These are phyloP conservation scores for Blastocystis hominis DNA, from an alignment of 352 stramenopile species.

Conservation along the genomic window DNA sequence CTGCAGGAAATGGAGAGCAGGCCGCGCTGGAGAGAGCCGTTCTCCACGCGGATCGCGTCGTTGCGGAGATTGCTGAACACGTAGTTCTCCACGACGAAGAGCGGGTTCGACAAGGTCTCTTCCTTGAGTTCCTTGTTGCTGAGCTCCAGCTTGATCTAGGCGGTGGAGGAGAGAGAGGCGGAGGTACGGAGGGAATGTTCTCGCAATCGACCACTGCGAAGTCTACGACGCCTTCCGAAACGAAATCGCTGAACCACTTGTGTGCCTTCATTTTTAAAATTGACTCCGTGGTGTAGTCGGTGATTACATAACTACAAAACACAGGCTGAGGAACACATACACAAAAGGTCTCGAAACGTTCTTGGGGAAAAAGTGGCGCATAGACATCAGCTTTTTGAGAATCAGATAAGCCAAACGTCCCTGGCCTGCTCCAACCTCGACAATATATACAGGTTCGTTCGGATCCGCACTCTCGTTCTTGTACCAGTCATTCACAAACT, in stretches of 20 bases:
- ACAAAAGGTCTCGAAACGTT: constrained; percentile 37
- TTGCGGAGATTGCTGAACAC: constrained; percentile 53
- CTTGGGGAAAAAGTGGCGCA: constrained; percentile 30
- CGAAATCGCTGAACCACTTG: constrained; percentile 29
- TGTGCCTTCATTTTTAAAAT: constrained; percentile 45
- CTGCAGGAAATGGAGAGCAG: constrained; percentile 4
- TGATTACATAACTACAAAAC: constrained; percentile 44
- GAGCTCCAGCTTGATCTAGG: constrained; percentile 32
- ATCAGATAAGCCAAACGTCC: constrained; percentile 44
- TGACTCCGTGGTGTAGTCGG: constrained; percentile 45
- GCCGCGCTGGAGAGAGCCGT: not conserved
- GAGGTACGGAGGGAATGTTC: not conserved
- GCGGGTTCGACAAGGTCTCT: not conserved
- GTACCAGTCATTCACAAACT: constrained; percentile 55
- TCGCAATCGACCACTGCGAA: constrained; percentile 54
- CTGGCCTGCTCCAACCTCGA: constrained; percentile 55
- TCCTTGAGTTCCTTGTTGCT: not conserved
- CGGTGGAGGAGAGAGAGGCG: not conserved
- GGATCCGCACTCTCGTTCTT: not conserved
- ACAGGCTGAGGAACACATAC: not conserved
- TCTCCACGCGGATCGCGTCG: constrained; percentile 34
- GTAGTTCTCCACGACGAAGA: constrained; percentile 48
- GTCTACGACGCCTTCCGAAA: constrained; percentile 24
- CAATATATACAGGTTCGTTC: constrained; percentile 53
- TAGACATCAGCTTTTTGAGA: constrained; percentile 43